Evolutionary conservation across 1,139 yeast species (phyloP), one percentile per base, ranked within the genome.

Genomic region (Pichia sp.): DNA sequence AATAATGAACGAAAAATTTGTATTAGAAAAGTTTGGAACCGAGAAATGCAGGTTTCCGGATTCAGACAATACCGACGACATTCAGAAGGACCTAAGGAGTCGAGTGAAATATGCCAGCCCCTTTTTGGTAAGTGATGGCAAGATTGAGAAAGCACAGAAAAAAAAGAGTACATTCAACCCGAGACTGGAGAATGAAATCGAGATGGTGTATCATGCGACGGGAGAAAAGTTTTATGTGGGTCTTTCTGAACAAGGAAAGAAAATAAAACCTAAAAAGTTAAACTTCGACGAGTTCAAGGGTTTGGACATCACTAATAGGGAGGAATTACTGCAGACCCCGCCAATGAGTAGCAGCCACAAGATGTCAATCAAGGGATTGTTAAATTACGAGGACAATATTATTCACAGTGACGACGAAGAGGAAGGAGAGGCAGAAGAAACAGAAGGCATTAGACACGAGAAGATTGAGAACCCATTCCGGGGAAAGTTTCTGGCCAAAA

Each of bases 201-300:
- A 65, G 50, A 46, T 62, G 50, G 58, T 65, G 7, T 59, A 65
- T 46, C 59, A 59, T 44, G 58, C 60, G 26, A 64, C 66, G 0
- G 68, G 68, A 1, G 54, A 61, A 41, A 59, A 58, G 22, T 57
- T 62, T 12, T 52, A 52, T 22, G 50, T 55, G 19, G 44, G 50
- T 23, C 41, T 64, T 34, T 57, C 59, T 18, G 61, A 60, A 6
- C 55, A 48, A 21, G 61, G 64, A 16, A 54, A 58, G 34, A 50
- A 59, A 3, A 54, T 64, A 31, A 61, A 56, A 47, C 68, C 69
- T 2, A 64, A 56, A 37, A 52, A 25, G 13, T 23, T 50, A 26
- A 51, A 41, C 45, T 51, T 46, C 43, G 50, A 36, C 9, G 48
- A 45, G 30, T 50, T 48, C n/a, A 45, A 28, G 7, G n/a, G 22